Evolutionary conservation across 257 asterid species (phyloP), one percentile per base, ranked within the genome.

Genomic region (Nicotiana undulata): DNA sequence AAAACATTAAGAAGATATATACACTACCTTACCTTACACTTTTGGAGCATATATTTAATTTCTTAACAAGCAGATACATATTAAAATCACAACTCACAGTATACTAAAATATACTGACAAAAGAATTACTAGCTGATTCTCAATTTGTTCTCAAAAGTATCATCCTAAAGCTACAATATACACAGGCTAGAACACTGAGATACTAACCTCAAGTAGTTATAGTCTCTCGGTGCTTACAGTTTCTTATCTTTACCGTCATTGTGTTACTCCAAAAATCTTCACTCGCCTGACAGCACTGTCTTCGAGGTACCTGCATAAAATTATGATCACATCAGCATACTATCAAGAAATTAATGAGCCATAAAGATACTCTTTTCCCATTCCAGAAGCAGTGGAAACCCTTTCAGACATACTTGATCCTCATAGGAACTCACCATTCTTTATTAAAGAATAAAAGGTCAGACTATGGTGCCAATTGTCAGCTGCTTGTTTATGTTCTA

Each of bases 241-340:
- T 91, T 64, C 97, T 90, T 29, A 93, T 83, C 81, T 80, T 70
- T 51, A 93, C 81, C 32, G 87, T 87, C 93, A 94, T 83, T 7
- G 80, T 84, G 18, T 82, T 86, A 10, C 84, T 65, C 79, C 80
- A 83, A 58, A 80, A 83, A 68, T 84, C 63, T 51, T 85, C 86
- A 28, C 74, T 81, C 1, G 90, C 86, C 63, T 93, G 95, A 55
- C 97, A 90, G 79, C 97, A 93, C 6, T 89, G 92, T 83, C 98
- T 85, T 56, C 95, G 87, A 1, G 90, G 89, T 28, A 82, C 85
- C 97, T 94, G 93, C 91, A 87, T 29, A 64, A 75, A 75, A 24
- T 60, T 59, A 37, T 10, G n/a, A 63, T 63, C n/a, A 63, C n/a
- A 26, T 63, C 66, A 26, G 12, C 32, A 60, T 17, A 72, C 56